These are phyloP conservation scores for Saccharomyces hybrid DNA, from an alignment of 1,139 yeast species.

Conservation along the genomic window DNA sequence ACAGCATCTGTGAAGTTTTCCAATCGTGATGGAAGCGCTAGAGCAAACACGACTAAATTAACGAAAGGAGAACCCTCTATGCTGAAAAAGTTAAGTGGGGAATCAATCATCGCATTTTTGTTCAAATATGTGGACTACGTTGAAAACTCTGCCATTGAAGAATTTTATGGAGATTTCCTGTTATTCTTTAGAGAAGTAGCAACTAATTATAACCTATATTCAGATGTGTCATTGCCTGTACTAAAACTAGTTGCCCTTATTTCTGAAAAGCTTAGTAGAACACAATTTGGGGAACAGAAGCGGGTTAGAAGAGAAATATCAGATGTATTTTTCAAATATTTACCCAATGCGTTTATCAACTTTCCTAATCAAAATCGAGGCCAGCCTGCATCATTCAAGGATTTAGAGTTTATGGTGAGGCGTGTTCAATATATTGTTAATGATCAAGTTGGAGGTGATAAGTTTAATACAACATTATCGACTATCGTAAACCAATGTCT, in stretches of 20 bases:
- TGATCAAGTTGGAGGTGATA: conserved; percentile 43
- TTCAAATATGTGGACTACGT: conserved; percentile 54
- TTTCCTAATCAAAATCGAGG: not conserved
- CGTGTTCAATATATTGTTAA: conserved; percentile 39
- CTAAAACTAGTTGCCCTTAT: conserved; percentile 45
- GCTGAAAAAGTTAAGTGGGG: conserved; percentile 16
- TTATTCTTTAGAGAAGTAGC: conserved; percentile 53
- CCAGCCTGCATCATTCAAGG: conserved; percentile 5
- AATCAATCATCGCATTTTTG: conserved; percentile 19
- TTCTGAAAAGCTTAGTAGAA: conserved; percentile 47
- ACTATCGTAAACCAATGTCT: conserved; percentile 40
- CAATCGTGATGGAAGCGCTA: not conserved
- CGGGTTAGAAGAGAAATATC: conserved; percentile 57
- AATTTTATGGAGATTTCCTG: conserved; percentile 55
- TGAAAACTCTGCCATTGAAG: conserved; percentile 70
- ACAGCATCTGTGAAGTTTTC: conserved; percentile 18
- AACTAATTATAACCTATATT: conserved; percentile 43
- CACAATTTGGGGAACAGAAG: conserved; percentile 55
- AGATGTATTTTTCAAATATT: conserved; percentile 52
- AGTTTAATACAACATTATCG: conserved; percentile 37
- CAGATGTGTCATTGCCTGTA: conserved; percentile 44
- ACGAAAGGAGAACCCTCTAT: conserved; percentile 27
- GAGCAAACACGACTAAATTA: conserved; percentile 11
- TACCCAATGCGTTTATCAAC: conserved; percentile 34
- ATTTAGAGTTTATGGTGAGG: conserved; percentile 34